Percentiles rank a stretch among this genome's conserved stretches.
phyloP scores from a whole-genome alignment of 164 flowering plant genomes.

The Kalanchoe fedtschenkoi region DNA sequence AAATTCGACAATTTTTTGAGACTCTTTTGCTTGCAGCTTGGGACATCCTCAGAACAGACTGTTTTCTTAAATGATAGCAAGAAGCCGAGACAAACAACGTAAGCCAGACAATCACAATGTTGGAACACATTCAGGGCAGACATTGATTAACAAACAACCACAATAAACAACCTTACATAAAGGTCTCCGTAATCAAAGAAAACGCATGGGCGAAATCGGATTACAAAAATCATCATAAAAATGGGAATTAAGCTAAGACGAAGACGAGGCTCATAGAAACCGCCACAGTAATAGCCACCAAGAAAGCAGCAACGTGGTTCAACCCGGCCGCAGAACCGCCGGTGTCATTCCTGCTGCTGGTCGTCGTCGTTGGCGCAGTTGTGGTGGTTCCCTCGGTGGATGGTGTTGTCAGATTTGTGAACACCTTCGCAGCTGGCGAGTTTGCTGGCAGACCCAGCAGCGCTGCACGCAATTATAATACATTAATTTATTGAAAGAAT shows the following conservation, averaged over 20 bases:
- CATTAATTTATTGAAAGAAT: no score
- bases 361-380: background rate
- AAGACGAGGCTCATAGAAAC: background rate
- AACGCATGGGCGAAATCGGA: background rate
- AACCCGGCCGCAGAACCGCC: background rate
- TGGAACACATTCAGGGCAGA: no score
- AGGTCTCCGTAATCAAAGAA: background rate
- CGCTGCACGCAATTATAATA: no score
- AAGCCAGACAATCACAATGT: no score
- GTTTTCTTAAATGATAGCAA: no score
- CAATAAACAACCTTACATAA: no score
- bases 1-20: no score
- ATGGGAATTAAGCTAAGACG: background rate
- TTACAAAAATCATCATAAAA: background rate
- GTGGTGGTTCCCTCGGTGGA: background rate
- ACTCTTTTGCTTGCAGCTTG: no score
- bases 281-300: background rate
- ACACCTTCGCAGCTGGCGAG: background rate
- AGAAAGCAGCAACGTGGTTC: background rate
- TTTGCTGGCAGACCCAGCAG: background rate
- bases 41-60: no score
- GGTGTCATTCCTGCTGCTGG: background rate
- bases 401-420: background rate
- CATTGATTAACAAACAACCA: no score
- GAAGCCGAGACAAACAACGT: no score